A percentile compares a stretch with the other conserved stretches of the same genome.
These are phyloP conservation scores for Allomyces macrogynus DNA, from an alignment of 192 early-diverging fungal species.

Conservation along the genomic window DNA sequence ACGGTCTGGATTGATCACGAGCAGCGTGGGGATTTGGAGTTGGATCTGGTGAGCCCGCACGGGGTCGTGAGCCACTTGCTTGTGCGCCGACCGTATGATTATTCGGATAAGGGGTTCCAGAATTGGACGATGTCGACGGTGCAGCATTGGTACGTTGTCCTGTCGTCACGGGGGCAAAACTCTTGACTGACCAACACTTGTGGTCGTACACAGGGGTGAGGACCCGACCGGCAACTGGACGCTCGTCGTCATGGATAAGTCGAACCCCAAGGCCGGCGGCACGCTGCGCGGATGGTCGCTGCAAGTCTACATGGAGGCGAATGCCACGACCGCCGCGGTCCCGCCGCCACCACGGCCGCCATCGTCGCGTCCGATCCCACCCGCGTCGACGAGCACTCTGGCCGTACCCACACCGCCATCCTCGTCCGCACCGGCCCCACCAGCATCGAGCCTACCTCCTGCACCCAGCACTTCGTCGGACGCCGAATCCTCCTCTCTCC, in stretches of 20 bases:
- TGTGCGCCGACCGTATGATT: conserved; percentile 39
- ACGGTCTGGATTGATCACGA: conserved; percentile 62
- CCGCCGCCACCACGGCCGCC: background rate
- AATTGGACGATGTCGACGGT: conserved; percentile 93
- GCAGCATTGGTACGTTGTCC: conserved; percentile 63
- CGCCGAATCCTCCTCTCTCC: background rate
- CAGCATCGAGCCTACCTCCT: background rate
- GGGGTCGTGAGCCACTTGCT: conserved; percentile 46
- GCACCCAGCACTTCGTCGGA: background rate
- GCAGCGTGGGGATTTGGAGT: conserved; percentile 66
- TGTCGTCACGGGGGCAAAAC: background rate
- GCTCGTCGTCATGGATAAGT: conserved; percentile 41
- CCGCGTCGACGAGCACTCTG: background rate
- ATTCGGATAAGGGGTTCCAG: conserved; percentile 38
- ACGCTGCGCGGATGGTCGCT: conserved; percentile 44
- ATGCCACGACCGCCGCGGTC: background rate
- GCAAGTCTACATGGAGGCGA: conserved; percentile 18
- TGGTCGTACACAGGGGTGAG: conserved; percentile 92
- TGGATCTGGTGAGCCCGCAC: conserved; percentile 57
- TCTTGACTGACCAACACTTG: too few species aligned
- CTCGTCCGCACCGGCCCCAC: background rate
- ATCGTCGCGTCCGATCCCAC: background rate
- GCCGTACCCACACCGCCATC: background rate
- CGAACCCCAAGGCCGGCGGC: conserved; percentile 27
- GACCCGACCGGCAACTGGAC: conserved; percentile 66